These are phyloP conservation scores for Fonsecaea monophora DNA, from an alignment of 2,329 filamentous ascomycete species.

Conservation along the genomic window DNA sequence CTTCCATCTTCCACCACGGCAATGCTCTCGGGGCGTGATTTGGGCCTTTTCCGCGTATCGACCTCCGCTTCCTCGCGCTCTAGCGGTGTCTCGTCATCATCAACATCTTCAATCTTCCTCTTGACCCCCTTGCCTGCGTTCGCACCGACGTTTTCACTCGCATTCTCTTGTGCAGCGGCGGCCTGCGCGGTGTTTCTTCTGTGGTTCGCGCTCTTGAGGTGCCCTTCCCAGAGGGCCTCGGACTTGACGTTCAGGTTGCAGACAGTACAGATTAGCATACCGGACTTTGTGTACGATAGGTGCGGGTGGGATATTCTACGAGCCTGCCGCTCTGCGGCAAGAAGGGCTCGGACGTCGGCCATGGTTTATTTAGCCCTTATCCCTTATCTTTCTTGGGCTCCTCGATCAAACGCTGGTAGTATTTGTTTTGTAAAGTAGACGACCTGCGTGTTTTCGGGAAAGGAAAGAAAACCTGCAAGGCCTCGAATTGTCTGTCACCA, in stretches of 20 bases:
- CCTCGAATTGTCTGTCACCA: background rate
- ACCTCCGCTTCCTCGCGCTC: conserved; percentile 28
- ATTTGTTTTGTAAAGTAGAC: background rate
- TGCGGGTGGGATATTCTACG: conserved; percentile 75
- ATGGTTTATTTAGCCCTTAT: conserved; percentile 53
- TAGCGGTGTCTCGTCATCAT: conserved; percentile 44
- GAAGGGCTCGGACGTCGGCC: conserved; percentile 79
- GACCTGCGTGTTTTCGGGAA: conserved; percentile 1
- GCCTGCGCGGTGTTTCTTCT: conserved; percentile 45
- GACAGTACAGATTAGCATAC: conserved; percentile 70
- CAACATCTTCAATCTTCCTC: conserved; percentile 58
- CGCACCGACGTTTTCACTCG: conserved; percentile 2
- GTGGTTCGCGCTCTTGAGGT: conserved; percentile 61
- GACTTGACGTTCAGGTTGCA: conserved; percentile 70
- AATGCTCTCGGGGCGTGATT: conserved; percentile 41
- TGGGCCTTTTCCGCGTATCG: conserved; percentile 36
- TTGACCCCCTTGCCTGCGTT: conserved; percentile 55
- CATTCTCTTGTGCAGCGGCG: conserved; percentile 40
- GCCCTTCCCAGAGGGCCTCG: conserved; percentile 71
- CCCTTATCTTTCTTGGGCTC: background rate
- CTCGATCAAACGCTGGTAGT: background rate
- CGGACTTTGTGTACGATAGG: conserved; percentile 70
- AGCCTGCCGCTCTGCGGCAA: conserved; percentile 77
- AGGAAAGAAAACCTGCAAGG: background rate
- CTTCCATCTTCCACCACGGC: conserved; percentile 37